These are phyloP conservation scores for Sugiyamaella marilandica DNA, from an alignment of 805 yeast species.

Conservation along the genomic window DNA sequence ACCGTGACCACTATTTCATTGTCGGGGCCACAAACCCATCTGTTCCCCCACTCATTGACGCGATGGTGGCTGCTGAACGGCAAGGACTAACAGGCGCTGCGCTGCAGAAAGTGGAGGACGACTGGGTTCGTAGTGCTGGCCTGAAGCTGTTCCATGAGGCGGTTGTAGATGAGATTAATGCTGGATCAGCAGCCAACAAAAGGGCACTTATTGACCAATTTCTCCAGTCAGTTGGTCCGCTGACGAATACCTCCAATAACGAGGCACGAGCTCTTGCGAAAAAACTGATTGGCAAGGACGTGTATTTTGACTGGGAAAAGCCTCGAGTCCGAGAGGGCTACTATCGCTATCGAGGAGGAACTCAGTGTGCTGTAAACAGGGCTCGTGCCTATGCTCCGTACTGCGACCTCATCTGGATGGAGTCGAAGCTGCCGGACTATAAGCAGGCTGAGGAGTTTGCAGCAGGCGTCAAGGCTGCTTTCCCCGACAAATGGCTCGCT, in stretches of 20 bases:
- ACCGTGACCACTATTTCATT: conserved; percentile 88
- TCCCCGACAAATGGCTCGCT: conserved; percentile 92
- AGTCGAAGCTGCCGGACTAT: conserved; percentile 90
- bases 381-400: conserved; percentile 94
- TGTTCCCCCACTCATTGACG: conserved; percentile 64
- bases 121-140: conserved; percentile 80
- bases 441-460: conserved; percentile 93
- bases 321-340: conserved; percentile 95
- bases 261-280: conserved; percentile 76
- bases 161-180: conserved; percentile 73
- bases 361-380: conserved; percentile 95
- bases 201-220: conserved; percentile 60
- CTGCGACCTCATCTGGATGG: conserved; percentile 98
- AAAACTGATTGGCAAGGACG: conserved; percentile 70
- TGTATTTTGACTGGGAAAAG: conserved; percentile 91
- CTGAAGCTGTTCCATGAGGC: conserved; percentile 89
- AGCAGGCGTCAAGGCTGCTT: conserved; percentile 74
- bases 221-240: conserved; percentile 64
- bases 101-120: conserved; percentile 67
- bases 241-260: conserved; percentile 66
- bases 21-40: conserved; percentile 88
- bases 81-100: conserved; percentile 67
- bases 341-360: conserved; percentile 94
- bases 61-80: conserved; percentile 76
- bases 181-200: conserved; percentile 56